Evolutionary conservation across 345 rosid species (phyloP), one percentile per base, ranked within the genome.

Genomic region (Crucihimalaya himalaica): DNA sequence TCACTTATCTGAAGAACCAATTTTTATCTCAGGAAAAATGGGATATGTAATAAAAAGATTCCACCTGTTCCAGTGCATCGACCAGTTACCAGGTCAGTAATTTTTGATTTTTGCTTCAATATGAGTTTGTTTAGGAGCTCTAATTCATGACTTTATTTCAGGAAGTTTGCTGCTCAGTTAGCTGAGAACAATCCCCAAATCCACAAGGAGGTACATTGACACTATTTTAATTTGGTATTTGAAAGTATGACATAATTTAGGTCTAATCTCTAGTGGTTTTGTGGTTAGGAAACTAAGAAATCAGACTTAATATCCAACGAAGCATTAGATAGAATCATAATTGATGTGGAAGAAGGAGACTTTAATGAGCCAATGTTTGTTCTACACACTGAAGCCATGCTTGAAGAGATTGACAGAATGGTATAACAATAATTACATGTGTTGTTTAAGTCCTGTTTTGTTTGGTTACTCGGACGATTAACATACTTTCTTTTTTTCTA

Each of bases 401-500:
- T 87, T 79, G 97, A 87, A 15, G 97, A 92, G 74, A 90, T 90
- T 69, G 96, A 96, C 57, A 57, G 84, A 70, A 90, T 95, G 99
- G 99, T 92, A 37, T 35, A 88, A 18, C 8, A 28, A 23, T 3
- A 1, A 1, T 19, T 5, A 29, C 54, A 56, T 29, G 14, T 48
- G 5, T 28, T 8, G 10, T 23, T 31, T 6, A 16, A 29, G 5
- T 20, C 42, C 28, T 51, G 0, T 15, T 25, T 11, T n/a, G 6
- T 58, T 21, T 14, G 4, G 8, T 35, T n/a, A 40, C 53, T 28
- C 2, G 1, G 40, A 40, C 21, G 47, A 23, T 5, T 6, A 57
- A 46, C 39, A 20, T 18, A n/a, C 0, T 59, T 39, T 52, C 15
- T 11, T 60, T 18, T 34, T 65, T 50, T 46, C 14, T 68, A 43